Evolutionary conservation across 1,284 basidiomycete genomes (phyloP), one percentile per base, ranked within the genome.

Genomic region (Cerrena zonata): DNA sequence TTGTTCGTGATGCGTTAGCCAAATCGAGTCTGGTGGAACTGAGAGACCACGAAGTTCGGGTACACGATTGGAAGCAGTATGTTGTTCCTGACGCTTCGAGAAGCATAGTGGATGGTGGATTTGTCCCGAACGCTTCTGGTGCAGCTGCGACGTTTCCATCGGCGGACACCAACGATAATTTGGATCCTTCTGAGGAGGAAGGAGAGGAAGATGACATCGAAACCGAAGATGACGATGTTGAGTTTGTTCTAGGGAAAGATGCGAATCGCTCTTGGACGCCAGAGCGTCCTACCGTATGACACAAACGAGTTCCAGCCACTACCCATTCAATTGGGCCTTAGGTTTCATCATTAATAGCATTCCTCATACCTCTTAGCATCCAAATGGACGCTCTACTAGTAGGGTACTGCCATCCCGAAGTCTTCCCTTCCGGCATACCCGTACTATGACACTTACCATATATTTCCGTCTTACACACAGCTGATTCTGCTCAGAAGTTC

Each of bases 21-120:
- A 69, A 86, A 19, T 92, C 89, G 13, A 71, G 71, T 12, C 62
- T 86, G 19, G 81, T 91, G 46, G 87, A 95, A 67, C 80, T 93
- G n/a, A 71, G 71, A n/a, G 76, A 71, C 13, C 74, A 78, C 18
- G 80, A 78, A 69, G 89, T 89, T 25, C 78, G 91, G 25, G 80
- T 88, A 72, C 67, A 65, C 1, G 69, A 66, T 10, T 89, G 87
- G 82, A 72, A 78, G 59, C 67, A 72, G 50, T 92, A 80, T 65
- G 79, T 92, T 15, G 67, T 92, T n/a, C 90, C 89, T 0, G 77
- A 78, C 56, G 87, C 89, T 0, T 59, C 59, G 22, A 58, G 54
- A 49, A 84, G 82, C 58, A 56, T 59, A 0, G 71, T 79, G 24
- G 72, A 73, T 36, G 41, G 21, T 22, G 40, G 5, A 7, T 37